Evolutionary conservation across 2,329 filamentous ascomycete species (phyloP).

Genomic region (Alternaria incomplexa): DNA sequence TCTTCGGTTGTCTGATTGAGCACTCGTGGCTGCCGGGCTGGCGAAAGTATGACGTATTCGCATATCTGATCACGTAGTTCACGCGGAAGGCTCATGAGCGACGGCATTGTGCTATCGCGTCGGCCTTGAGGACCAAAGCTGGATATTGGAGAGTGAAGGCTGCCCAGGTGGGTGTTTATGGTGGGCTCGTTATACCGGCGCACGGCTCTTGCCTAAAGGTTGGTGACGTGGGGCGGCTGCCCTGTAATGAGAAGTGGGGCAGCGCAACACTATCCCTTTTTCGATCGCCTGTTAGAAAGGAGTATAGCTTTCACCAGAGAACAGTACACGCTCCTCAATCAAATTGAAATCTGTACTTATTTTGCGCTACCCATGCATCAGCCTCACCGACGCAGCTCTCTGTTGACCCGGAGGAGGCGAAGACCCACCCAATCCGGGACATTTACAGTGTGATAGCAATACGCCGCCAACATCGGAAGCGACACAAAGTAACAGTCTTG

Average conservation of each 20-base stretch:
- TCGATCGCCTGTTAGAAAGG: background rate
- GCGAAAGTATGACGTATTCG: conserved; percentile 9
- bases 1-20: conserved; percentile 6
- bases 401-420: background rate
- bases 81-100: conserved; percentile 16
- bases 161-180: background rate
- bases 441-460: background rate
- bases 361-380: background rate
- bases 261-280: background rate
- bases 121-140: background rate
- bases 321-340: background rate
- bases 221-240: background rate
- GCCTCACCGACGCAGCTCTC: background rate
- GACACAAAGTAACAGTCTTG: background rate
- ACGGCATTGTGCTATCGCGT: background rate
- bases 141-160: background rate
- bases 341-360: background rate
- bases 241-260: background rate
- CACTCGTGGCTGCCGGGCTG: background rate
- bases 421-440: background rate
- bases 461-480: background rate
- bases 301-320: background rate
- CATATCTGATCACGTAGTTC: conserved; percentile 25
- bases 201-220: background rate
- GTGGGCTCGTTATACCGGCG: background rate